Percentiles rank a stretch among this genome's conserved stretches.
phyloP scores from a whole-genome alignment of 768 basidiomycete species.

The Exidia glandulosa region DNA sequence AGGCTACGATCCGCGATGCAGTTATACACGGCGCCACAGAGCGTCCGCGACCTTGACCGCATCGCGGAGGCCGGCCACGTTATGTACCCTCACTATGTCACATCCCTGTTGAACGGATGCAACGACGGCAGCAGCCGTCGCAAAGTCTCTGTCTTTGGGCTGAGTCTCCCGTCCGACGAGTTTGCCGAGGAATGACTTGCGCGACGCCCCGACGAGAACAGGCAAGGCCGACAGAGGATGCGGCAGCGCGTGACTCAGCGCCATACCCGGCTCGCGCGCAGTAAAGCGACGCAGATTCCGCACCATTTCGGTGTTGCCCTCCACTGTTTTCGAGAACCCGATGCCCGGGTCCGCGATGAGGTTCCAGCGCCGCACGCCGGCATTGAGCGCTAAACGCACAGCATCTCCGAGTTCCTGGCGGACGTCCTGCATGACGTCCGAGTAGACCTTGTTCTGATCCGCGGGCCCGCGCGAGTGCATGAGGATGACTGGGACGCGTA shows the following conservation, averaged over 20 bases:
- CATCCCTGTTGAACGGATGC: constrained; percentile 68
- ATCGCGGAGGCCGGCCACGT: constrained; percentile 62
- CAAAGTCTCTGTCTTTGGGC: constrained; percentile 63
- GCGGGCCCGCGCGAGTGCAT: constrained; percentile 94
- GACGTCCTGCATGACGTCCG: constrained; percentile 51
- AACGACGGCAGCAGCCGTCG: constrained; percentile 67
- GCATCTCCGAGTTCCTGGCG: constrained; percentile 59
- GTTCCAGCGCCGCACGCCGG: constrained; percentile 77
- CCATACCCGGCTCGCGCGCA: constrained; percentile 21
- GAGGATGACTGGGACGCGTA: constrained; percentile 70
- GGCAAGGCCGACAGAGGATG: constrained; percentile 53
- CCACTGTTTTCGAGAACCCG: constrained; percentile 82
- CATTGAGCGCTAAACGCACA: constrained; percentile 52
- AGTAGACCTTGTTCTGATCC: constrained; percentile 58
- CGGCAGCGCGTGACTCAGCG: constrained; percentile 12
- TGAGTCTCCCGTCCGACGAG: constrained; percentile 50
- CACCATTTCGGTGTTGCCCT: constrained; percentile 63
- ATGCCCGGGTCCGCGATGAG: constrained; percentile 86
- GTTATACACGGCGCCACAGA: constrained; percentile 31
- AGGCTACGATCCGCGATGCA: too few species aligned
- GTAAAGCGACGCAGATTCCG: constrained; percentile 35
- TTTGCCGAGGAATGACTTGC: constrained; percentile 74
- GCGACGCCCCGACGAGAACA: constrained; percentile 63
- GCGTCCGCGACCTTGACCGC: constrained; percentile 55
- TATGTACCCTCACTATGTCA: constrained; percentile 71